These are phyloP conservation scores for Verticillium nubilum DNA, from an alignment of 2,329 filamentous ascomycete genomes.

Conservation along the genomic window DNA sequence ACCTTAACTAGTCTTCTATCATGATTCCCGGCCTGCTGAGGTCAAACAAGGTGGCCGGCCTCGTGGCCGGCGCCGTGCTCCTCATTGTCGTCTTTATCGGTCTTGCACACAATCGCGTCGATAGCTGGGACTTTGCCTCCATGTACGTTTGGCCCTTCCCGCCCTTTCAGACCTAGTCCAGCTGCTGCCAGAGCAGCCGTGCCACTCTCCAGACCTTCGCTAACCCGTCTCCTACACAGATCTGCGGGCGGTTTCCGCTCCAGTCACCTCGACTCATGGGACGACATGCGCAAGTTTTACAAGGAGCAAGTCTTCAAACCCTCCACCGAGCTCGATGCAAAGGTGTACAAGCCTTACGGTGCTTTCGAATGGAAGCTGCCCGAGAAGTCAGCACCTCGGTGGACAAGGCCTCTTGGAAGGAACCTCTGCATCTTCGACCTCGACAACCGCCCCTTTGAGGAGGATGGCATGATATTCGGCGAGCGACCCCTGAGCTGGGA, in stretches of 20 bases:
- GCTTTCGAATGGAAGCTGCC: conserved; percentile 26
- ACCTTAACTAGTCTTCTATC: conserved; percentile 8
- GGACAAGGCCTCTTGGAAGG: conserved; percentile 27
- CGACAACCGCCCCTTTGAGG: conserved; percentile 33
- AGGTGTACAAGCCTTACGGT: conserved; percentile 22
- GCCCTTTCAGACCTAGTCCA: neutral
- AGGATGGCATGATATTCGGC: conserved; percentile 28
- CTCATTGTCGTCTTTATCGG: conserved; percentile 25
- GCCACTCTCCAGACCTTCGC: neutral
- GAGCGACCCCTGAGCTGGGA: conserved; percentile 29
- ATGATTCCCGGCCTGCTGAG: conserved; percentile 24
- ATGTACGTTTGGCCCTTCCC: conserved; percentile 9
- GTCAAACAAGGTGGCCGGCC: conserved; percentile 21
- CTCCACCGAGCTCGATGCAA: conserved; percentile 17
- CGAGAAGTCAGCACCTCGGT: conserved; percentile 18
- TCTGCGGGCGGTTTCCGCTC: neutral
- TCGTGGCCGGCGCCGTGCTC: conserved; percentile 23
- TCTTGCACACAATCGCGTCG: conserved; percentile 26
- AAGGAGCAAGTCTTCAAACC: conserved; percentile 25
- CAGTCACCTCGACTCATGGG: conserved; percentile 8
- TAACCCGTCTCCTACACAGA: neutral
- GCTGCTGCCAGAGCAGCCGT: neutral
- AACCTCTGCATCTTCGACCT: conserved; percentile 39
- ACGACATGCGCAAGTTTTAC: conserved; percentile 24
- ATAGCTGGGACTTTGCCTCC: conserved; percentile 17